Percentiles rank a stretch among this genome's conserved stretches.
phyloP scores from a whole-genome alignment of 768 basidiomycete genomes.

The Podaxis rugospora region DNA sequence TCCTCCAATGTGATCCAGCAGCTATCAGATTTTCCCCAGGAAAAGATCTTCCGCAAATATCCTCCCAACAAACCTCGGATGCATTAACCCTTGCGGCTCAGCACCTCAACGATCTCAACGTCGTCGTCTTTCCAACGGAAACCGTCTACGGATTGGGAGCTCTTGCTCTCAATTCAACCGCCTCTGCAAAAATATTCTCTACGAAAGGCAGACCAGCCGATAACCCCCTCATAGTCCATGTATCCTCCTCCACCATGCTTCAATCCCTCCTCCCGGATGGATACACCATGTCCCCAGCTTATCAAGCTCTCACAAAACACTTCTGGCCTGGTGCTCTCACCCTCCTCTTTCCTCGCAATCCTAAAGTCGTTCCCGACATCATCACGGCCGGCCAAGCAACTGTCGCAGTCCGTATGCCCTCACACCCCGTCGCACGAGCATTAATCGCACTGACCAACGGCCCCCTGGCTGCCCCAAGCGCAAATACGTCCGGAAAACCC shows the following conservation, averaged over 20 bases:
- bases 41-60: conserved; percentile 42
- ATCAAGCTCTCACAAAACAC: conserved; percentile 67
- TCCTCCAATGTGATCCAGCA: conserved; percentile 60
- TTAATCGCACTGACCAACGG: conserved; percentile 70
- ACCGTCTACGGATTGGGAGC: conserved; percentile 99
- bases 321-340: conserved; percentile 98
- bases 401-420: conserved; percentile 91
- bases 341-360: conserved; percentile 78
- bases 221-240: conserved; percentile 96
- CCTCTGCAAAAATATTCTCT: conserved; percentile 72
- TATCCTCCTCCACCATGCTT: conserved; percentile 85
- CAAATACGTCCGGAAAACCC: conserved; percentile 91
- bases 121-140: conserved; percentile 93
- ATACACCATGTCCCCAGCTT: conserved; percentile 60
- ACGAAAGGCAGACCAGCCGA: conserved; percentile 92
- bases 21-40: conserved; percentile 51
- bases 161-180: conserved; percentile 59
- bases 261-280: conserved; percentile 60
- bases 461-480: conserved; percentile 92
- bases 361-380: conserved; percentile 57
- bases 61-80: conserved; percentile 44
- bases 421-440: conserved; percentile 88
- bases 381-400: conserved; percentile 78
- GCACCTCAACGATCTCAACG: conserved; percentile 41
- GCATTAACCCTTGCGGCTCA: conserved; percentile 54